Evolutionary conservation across 2,329 filamentous ascomycete genomes (phyloP).

Genomic region (Alternaria viburni): DNA sequence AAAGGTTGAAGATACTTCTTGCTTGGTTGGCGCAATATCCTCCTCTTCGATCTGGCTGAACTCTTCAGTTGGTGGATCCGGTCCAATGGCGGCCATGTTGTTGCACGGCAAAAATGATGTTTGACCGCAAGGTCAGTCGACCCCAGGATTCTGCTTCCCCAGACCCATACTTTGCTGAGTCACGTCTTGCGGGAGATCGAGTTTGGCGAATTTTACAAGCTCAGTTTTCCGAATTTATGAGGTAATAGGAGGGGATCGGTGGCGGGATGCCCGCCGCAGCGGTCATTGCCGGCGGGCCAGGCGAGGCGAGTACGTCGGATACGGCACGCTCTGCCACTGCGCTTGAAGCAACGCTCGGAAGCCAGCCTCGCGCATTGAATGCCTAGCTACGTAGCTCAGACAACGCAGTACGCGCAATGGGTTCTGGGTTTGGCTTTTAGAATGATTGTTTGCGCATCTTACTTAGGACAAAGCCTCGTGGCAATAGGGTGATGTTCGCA

Average conservation of each 20-base stretch:
- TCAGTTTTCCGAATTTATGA: neutral
- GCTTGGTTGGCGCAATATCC: neutral
- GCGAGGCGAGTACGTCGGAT: neutral
- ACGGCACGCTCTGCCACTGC: neutral
- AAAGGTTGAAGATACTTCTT: neutral
- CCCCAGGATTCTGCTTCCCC: neutral
- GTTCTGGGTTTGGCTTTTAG: neutral
- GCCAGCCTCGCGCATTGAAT: neutral
- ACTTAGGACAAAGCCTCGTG: neutral
- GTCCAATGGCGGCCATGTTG: conserved; percentile 5
- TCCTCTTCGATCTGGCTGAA: neutral
- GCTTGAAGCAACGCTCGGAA: neutral
- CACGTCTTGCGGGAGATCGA: neutral
- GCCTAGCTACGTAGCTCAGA: neutral
- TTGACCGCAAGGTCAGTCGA: neutral
- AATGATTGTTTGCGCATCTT: neutral
- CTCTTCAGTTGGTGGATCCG: neutral
- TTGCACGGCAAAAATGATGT: neutral
- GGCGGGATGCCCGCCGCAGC: neutral
- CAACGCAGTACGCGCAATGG: neutral
- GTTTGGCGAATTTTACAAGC: neutral
- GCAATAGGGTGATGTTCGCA: neutral
- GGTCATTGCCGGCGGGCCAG: neutral
- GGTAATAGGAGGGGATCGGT: neutral
- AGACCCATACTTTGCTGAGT: conserved; percentile 5